Evolutionary conservation across 1,284 basidiomycete species (phyloP), one percentile per base, ranked within the genome.

Genomic region (Porogramme epimiltina): DNA sequence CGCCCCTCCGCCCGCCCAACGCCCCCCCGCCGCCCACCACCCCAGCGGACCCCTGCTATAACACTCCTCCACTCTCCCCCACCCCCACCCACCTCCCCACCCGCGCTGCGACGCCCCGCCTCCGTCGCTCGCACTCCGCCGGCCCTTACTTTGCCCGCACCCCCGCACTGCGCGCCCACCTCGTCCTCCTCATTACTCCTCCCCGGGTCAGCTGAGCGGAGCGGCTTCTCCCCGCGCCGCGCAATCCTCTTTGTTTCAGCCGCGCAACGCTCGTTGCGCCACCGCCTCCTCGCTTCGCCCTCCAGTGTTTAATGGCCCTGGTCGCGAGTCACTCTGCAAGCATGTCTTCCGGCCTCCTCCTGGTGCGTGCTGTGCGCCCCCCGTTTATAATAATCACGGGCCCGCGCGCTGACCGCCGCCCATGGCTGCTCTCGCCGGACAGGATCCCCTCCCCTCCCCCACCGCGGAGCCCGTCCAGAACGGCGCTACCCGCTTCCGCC

Each of bases 401-500:
- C 28, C 34, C 9, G 34, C 34, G 34, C 34, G 34, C 34, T 18
- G 5, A 18, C 34, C 34, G 34, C n/a, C n/a, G n/a, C n/a, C n/a
- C n/a, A n/a, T n/a, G n/a, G n/a, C 18, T 45, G 23, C 25, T 39
- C 22, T 23, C 36, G 23, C 39, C 23, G 42, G 39, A 26, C 54
- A 85, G 83, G 81, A 85, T 55, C 70, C 79, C 3, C 70, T 81
- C 42, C 74, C 79, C 45, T 69, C 81, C 11, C 62, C 78, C 9
- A 66, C 78, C n/a, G 66, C 78, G 2, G 69, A 67, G 19, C 52
- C 64, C 24, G 33, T 64, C 3, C 42, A 64, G 18, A 63, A 70
- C 37, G 76, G 78, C 46, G 23, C 18, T 2, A 78, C 84, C 20
- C 80, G 84, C 52, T 90, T 88, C 64, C 79, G 84, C 50, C 89